phyloP scores from a whole-genome alignment of 257 asterid species.

The Solanum sejunctum region DNA sequence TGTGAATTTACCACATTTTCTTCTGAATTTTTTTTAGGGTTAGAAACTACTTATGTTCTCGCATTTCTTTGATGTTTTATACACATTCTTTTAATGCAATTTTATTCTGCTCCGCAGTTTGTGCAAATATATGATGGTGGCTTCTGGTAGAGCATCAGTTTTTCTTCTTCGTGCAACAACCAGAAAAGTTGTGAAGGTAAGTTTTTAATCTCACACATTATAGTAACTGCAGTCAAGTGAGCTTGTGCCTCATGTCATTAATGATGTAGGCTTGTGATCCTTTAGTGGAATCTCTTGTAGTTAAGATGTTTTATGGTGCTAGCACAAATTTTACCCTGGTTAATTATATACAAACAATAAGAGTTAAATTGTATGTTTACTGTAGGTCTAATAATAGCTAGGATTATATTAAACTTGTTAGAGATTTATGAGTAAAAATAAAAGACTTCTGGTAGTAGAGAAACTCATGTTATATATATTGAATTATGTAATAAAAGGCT shows the following conservation, averaged over 20 bases:
- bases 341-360: background rate
- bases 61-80: background rate
- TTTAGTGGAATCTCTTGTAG: background rate
- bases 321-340: background rate
- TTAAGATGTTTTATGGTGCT: background rate
- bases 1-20: background rate
- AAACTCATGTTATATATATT: background rate
- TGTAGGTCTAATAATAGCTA: background rate
- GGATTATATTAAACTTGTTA: background rate
- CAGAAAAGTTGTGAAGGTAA: constrained; percentile 1
- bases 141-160: constrained; percentile 79
- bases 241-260: constrained; percentile 7
- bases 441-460: background rate
- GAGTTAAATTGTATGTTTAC: background rate
- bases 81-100: background rate
- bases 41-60: background rate
- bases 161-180: constrained; percentile 45
- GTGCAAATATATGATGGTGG: constrained; percentile 88
- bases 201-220: background rate
- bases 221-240: constrained; percentile 2
- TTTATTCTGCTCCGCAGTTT: constrained; percentile 29
- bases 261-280: constrained; percentile 30
- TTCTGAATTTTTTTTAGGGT: background rate
- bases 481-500: background rate
- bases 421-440: background rate